Evolutionary conservation across 2,329 filamentous ascomycete species (phyloP), one percentile per base, ranked within the genome.

Genomic region (Nothopassalora personata): DNA sequence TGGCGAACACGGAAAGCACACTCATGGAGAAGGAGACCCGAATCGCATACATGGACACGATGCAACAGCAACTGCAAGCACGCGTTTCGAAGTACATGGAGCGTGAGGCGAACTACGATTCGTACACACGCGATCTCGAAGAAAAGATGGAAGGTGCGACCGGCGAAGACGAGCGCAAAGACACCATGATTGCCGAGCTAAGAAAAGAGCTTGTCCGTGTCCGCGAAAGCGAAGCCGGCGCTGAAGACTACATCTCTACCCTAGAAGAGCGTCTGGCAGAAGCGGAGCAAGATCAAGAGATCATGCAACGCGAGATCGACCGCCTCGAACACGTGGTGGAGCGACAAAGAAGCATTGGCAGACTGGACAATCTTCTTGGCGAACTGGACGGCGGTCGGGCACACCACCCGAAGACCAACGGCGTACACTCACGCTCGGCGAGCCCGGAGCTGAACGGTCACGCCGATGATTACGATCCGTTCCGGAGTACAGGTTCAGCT

Each of bases 251-350:
- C 73, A 97, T 99, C 55, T 96, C 93, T 0, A 97, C 92, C 0
- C 79, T 99, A 10, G 94, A 99, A 72, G 94, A 97, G 76, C 88
- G 93, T 23, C 83, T 99, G 8, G 94, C 94, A 0, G 94, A 99
- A 75, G 88, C 93, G 2, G 94, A 99, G 69, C 93, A 97, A 73
- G 94, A 99, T 71, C 86, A 90, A 64, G 94, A 97, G 73, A 79
- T 97, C 61, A 97, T 99, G 93, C 91, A 96, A 73, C 90, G 93
- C 36, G 94, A 99, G 71, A 90, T 99, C 63, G 90, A 97, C 69
- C 86, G 93, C 34, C 81, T 99, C 11, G 94, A 97, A 74, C 90
- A 96, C 73, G 91, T 99, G 7, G 86, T 99, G 54, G 93, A 97
- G 74, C 89, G 95, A 52, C 94, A 99, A 74, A 85, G 94, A 60